A percentile compares a stretch with the other conserved stretches of the same genome.
phyloP scores from a whole-genome alignment of 2,329 filamentous ascomycete species.

The Ceratocystis destructans region DNA sequence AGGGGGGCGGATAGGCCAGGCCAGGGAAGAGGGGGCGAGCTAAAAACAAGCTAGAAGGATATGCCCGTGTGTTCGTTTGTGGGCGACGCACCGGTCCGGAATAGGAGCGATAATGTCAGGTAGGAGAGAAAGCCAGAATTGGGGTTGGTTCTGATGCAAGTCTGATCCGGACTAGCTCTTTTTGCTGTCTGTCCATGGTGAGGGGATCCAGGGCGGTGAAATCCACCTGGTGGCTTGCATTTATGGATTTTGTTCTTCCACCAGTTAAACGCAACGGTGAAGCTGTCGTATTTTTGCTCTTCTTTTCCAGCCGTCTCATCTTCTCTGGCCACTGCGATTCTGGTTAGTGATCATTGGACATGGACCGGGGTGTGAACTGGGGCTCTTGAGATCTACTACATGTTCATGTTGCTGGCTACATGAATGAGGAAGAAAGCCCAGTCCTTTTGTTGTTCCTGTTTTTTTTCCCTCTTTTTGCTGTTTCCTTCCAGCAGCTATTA shows the following conservation, averaged over 20 bases:
- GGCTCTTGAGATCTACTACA: not conserved
- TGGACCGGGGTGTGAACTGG: not conserved
- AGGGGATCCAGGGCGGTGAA: not conserved
- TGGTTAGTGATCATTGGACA: slow-evolving; percentile 1
- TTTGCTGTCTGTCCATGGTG: not conserved
- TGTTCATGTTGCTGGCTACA: not conserved
- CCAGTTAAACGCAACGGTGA: slow-evolving; percentile 4
- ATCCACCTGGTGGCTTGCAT: not conserved
- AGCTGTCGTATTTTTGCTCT: not conserved
- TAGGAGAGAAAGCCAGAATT: not conserved
- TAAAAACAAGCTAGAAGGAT: slow-evolving; percentile 3
- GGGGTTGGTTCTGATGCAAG: no score
- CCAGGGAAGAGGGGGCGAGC: not conserved
- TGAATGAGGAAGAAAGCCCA: not conserved
- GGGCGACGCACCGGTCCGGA: slow-evolving; percentile 1
- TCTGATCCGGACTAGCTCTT: no score
- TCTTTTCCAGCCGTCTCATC: slow-evolving; percentile 2
- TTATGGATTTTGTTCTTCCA: not conserved
- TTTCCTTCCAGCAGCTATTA: not conserved
- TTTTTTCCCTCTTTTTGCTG: not conserved
- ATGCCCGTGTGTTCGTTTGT: not conserved
- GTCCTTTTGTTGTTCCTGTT: not conserved
- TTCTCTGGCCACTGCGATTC: not conserved
- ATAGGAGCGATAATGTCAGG: not conserved
- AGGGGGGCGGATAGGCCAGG: not conserved